phyloP scores from a whole-genome alignment of 352 stramenopile genomes.

The Pythium dissotocum region DNA sequence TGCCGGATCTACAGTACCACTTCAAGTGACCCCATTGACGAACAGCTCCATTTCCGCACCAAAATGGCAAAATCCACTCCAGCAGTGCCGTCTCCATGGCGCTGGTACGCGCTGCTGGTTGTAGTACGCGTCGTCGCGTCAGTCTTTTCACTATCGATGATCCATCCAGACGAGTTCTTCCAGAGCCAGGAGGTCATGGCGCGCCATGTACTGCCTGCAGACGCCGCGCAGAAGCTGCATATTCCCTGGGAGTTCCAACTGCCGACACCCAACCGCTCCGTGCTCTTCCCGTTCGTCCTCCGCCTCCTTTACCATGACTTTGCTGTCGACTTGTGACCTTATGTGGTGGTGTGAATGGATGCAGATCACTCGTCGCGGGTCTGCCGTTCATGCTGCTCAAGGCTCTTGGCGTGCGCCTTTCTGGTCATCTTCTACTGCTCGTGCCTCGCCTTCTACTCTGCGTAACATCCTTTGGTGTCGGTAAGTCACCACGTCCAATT shows the following conservation, averaged over 20 bases:
- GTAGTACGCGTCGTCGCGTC: constrained; percentile 39
- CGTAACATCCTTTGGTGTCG: constrained; percentile 53
- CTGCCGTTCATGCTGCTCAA: constrained; percentile 52
- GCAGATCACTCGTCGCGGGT: constrained; percentile 49
- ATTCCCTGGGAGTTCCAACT: constrained; percentile 79
- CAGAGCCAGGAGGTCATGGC: constrained; percentile 87
- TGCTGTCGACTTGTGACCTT: not conserved
- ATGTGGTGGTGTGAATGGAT: not conserved
- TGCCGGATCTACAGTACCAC: constrained; percentile 12
- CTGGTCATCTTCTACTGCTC: constrained; percentile 50
- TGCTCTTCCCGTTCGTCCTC: constrained; percentile 67
- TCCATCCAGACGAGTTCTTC: constrained; percentile 88
- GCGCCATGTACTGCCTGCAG: constrained; percentile 36
- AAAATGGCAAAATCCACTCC: not conserved
- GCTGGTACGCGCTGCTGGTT: constrained; percentile 38
- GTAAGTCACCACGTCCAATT: constrained; percentile 12
- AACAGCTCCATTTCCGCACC: not conserved
- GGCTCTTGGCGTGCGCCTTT: constrained; percentile 37
- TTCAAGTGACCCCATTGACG: constrained; percentile 9
- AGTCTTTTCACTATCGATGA: constrained; percentile 49
- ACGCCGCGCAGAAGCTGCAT: constrained; percentile 35
- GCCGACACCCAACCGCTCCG: constrained; percentile 63
- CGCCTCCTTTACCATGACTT: not conserved
- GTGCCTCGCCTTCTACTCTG: constrained; percentile 64
- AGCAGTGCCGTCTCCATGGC: constrained; percentile 4